Base-by-base conservation (phyloP, 2,329 filamentous ascomycete species). In the Penicillium nordicum region DNA sequence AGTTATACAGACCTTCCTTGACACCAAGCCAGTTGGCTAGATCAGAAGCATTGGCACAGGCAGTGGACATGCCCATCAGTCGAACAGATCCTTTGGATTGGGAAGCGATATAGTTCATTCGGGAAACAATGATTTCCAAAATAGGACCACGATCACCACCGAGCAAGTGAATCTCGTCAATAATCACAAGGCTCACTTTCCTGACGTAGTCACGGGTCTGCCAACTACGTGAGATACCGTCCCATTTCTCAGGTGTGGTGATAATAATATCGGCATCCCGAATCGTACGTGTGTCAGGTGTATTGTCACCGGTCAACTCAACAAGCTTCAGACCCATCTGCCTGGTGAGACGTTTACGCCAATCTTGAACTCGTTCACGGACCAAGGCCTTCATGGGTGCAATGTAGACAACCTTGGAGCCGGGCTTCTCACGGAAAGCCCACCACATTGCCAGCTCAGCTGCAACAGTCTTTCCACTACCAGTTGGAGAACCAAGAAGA, bases 181-280 rank as follows among this genome's bases (percentile, higher is more conserved):
- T 99, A 60, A 99, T 97, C 50, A 99, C 94, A 16, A 99, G 79
- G 58, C 92, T 93, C 57, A 99, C 94, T 74, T 97, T 88, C 50
- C 92, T 86, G 40, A 99, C 94, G 65, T 99, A 99, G 58, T 90
- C 89, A 84, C 94, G 88, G 5, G 93, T 97, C 74, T 97, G 92
- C 94, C 95, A 99, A 69, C 90, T 96, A 83, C 94, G 89, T 66
- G 91, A 96, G 65, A 99, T 97, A 84, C 95, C 95, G 71, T 99
- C 95, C 94, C 94, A 99, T 73, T 99, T 99, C 77, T 99, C 94
- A n/a, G 94, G 95, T 0, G 95, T 99, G 0, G 94, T 99, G 67
- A 99, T 92, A 67, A 99, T 99, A 60, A 99, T 91, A 71, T 99
- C 94, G 4, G 94, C 94, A 70, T 97, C 89, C 65, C 92, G 86